Evolutionary conservation across 2,329 filamentous ascomycete genomes (phyloP), one percentile per base, ranked within the genome.

Genomic region (Pseudocercospora musae): DNA sequence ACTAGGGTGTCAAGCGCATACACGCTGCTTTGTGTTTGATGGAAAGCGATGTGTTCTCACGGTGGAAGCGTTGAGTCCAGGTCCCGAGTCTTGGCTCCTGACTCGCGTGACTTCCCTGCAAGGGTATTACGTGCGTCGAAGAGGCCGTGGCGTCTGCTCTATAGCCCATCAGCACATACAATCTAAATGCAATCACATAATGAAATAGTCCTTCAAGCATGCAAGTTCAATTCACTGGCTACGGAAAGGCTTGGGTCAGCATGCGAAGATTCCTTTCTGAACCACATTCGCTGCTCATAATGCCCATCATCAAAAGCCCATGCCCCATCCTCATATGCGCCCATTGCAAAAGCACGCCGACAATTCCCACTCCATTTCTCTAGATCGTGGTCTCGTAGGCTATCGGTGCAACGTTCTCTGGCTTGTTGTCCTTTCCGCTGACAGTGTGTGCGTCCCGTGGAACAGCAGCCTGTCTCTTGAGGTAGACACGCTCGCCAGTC

Each of bases 351-450:
- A 62, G 46, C 63, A 62, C 29, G 54, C 50, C 49, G 62, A 66
- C 62, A 66, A 71, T 49, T 56, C 62, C 50, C 40, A 33, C 46
- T 59, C 46, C 27, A 54, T 18, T 48, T 59, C 23, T 77, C 87
- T 95, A 99, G 82, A 99, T 98, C 78, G 91, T 94, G 76, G 95
- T 99, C 87, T 98, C 95, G 88, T 98, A 99, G 77, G 95, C 83
- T 74, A 98, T 86, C 74, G 94, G 92, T 68, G 88, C 87, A 76
- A 98, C 87, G 74, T 90, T 97, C 88, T 97, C 92, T 69, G 93
- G 92, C 79, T 87, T 85, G 84, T 91, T 91, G 78, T 92, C 89
- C 82, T 87, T 88, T 75, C 88, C 83, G 75, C 87, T 89, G 78
- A 98, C 87, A 69, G 88, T 92, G 79, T 87, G 86, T 70, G 90